Conservation (phyloP, 768 basidiomycete genomes). For the Tricholoma sp. region DNA sequence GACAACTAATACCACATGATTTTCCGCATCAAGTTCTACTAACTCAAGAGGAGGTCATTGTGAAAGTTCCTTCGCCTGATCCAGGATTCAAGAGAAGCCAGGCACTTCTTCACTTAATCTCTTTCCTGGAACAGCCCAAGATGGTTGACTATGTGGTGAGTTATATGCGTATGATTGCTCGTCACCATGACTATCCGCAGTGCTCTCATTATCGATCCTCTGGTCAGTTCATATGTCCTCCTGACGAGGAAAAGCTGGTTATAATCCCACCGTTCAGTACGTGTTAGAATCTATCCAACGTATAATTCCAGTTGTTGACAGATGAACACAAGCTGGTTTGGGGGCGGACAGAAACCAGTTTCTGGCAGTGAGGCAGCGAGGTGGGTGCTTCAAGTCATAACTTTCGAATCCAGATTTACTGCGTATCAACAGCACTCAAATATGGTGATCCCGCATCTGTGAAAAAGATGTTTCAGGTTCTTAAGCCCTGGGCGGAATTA, state of each 20-base stretch:
- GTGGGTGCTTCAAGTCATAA: background rate
- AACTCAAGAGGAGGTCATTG: background rate
- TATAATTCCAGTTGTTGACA: background rate
- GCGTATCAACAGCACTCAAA: background rate
- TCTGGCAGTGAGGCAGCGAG: constrained; percentile 2
- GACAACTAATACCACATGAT: constrained; percentile 8
- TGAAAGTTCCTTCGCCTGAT: constrained; percentile 2
- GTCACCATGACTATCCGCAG: background rate
- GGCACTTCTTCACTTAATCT: constrained; percentile 1
- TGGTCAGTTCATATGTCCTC: background rate
- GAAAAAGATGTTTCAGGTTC: constrained; percentile 2
- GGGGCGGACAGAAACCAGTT: constrained; percentile 1
- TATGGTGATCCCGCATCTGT: constrained; percentile 3
- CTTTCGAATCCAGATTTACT: background rate
- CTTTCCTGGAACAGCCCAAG: constrained; percentile 2
- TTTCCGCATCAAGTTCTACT: background rate
- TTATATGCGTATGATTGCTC: background rate
- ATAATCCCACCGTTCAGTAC: background rate
- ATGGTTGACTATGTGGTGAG: constrained; percentile 5
- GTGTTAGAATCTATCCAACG: background rate
- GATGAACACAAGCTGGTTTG: background rate
- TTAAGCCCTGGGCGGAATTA: background rate
- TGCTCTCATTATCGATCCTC: background rate
- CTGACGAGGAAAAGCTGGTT: background rate
- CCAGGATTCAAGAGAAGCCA: background rate